Base-by-base conservation (phyloP, 2,329 filamentous ascomycete genomes). In the Trichoderma atroviride region DNA sequence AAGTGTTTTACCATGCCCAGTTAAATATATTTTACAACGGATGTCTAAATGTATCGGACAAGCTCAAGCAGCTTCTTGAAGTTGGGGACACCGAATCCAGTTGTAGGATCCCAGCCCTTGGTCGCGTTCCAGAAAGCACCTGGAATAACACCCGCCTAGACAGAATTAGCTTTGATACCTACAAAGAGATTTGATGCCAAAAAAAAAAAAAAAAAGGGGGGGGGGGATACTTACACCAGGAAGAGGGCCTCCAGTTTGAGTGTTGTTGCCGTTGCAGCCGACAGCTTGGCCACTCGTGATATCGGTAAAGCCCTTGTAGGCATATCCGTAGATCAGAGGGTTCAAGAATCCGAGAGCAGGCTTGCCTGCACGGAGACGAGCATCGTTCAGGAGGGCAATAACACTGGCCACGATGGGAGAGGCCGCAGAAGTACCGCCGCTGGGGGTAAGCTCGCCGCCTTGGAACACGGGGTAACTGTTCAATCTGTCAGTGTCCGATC, bases 281-380 rank as follows among this genome's bases (percentile, higher is more conserved):
- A 79, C n/a, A 74, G 70, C 68, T 81, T 84, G 59, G 75, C 78
- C 78, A 10, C 74, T 76, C 0, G 77, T 79, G 29, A 74, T 74
- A 16, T 74, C 73, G 4, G 69, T 74, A 60, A 74, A 55, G 1
- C 72, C 73, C 63, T 71, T 57, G 0, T 70, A 24, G n/a, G 71
- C 72, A 16, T 73, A 60, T 31, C 75, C 75, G 71, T 85, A 84
- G 33, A 85, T 73, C 57, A 76, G 71, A 13, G 83, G 84, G 70
- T 86, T 87, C 50, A 87, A 75, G 75, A 83, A 87, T 0, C 85
- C 85, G 9, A 86, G 75, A 2, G 81, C 77, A 9, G 76, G 74
- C 76, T 82, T 84, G 0, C 82, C 82, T 2, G 74, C 77, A 16
- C 80, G 74, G 61, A 85, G 74, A 27, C 83, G 75, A 50, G 79